Evolutionary conservation across 257 asterid genomes (phyloP), one percentile per base, ranked within the genome.

Genomic region (Fraxinus pennsylvanica): DNA sequence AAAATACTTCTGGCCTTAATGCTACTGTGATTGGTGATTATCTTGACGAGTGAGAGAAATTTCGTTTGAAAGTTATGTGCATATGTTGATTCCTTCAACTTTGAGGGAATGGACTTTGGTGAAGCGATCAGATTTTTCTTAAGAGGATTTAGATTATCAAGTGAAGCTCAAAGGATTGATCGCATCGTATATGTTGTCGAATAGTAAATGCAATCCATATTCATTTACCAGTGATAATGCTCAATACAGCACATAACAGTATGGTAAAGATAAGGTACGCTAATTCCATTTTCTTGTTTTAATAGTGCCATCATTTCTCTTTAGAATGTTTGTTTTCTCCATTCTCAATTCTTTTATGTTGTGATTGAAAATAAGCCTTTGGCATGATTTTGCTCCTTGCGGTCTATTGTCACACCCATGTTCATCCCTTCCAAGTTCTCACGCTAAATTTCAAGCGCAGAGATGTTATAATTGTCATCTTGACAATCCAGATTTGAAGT

Each of bases 221-320:
- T 86, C 97, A 67, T 96, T 96, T 88, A 88, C 97, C 81, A 96
- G 97, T 43, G 82, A 95, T 95, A 80, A 92, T 93, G 98, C 99
- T 95, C 86, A 96, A 96, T 80, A 96, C 99, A 19, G 99, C 99
- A 74, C 99, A 96, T 84, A 96, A 96, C 84, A 90, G 80, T 87
- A 96, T 92, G 97, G 99, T 96, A 81, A 96, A 96, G 98, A 96
- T 84, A 96, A 96, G 98, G 99, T 96, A 84, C 71, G 87, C 80
- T 79, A 74, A 70, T 45, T 25, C 38, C 69, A 32, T 59, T 73
- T 79, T 68, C 33, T 30, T 30, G 33, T 30, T 30, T 1, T 30
- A 32, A 0, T 32, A 32, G 35, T 32, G 35, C 5, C 35, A 32
- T 69, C 41, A 43, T 32, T 32, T 32, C 35, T 32, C 35, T 32